phyloP scores from a whole-genome alignment of 257 asterid species.

The Rubia yunnanensis region DNA sequence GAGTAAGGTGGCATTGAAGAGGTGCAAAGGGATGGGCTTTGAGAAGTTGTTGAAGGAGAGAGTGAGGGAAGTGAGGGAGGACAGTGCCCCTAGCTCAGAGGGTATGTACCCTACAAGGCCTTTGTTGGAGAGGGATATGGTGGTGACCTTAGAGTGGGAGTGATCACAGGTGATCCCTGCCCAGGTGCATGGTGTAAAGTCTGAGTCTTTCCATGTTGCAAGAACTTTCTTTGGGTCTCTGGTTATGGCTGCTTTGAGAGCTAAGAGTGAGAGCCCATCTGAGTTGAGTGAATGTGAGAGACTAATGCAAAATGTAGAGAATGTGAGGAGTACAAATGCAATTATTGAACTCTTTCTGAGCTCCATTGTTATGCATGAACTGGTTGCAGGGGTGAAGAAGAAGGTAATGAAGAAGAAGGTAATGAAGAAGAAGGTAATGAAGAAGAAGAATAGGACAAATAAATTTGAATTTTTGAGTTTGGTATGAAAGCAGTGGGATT shows the following conservation, averaged over 20 bases:
- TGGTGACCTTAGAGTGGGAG: constrained; percentile 37
- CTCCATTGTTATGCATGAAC: constrained; percentile 15
- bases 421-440: constrained; percentile 21
- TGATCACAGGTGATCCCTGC: constrained; percentile 64
- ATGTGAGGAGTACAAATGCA: constrained; percentile 20
- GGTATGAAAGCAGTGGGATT: constrained; percentile 25
- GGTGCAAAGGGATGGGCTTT: constrained; percentile 30
- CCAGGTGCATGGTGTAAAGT: constrained; percentile 77
- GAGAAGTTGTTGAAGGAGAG: constrained; percentile 37
- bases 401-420: constrained; percentile 22
- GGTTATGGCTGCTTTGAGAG: constrained; percentile 75
- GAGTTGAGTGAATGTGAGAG: constrained; percentile 39
- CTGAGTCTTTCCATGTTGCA: constrained; percentile 58
- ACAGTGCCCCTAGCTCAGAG: constrained; percentile 74
- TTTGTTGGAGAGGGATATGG: constrained; percentile 53
- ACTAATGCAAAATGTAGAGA: constrained; percentile 32
- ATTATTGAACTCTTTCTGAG: not conserved
- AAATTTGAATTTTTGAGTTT: constrained; percentile 19
- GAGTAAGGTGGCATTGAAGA: constrained; percentile 35
- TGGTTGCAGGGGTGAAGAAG: too few species aligned
- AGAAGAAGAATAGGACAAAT: constrained; percentile 28
- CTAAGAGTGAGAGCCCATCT: constrained; percentile 82
- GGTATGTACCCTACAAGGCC: constrained; percentile 84
- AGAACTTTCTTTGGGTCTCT: constrained; percentile 61
- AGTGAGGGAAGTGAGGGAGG: constrained; percentile 32